Base-by-base conservation (phyloP, 495 filamentous ascomycete genomes). In the Cetradonia linearis region DNA sequence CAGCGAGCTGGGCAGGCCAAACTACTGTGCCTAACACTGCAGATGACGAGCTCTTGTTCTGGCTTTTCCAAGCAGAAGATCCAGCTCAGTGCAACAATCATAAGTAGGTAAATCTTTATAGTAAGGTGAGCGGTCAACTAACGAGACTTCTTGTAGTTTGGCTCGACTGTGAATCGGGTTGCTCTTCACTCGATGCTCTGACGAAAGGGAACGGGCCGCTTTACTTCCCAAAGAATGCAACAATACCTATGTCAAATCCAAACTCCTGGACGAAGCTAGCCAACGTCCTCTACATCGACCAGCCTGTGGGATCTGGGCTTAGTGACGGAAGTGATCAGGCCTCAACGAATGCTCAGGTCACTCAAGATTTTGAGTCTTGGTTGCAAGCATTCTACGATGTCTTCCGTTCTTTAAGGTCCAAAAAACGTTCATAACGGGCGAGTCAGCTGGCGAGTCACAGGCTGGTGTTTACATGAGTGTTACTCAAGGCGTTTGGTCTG, bases 121-220 rank as follows among this genome's bases (percentile, higher is more conserved):
- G 18, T 16, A 18, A 5, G 18, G 38, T 25, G 13, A 95, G 70
- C 20, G n/a, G 1, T 16, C 18, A 9, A 33, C 13, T 31, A 6
- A 31, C 9, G 7, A 25, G 7, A 10, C 89, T 89, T 49, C 87
- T 95, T 38, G 82, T 95, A 56, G 81, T 96, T 58, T 98, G 93
- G 93, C 76, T 98, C 68, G 96, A 96, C 67, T 92, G 93, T 67
- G 92, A 93, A 60, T 93, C 93, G 16, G 93, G 93, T 60, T 98
- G 93, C 78, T 96, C 91, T 46, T 96, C 91, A 36, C 78, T 98
- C 59, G 96, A 91, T 65, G 93, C 92, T 0, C 33, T 34, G 36
- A 71, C 86, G 14, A 82, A 86, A 66, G 83, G 85, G 59, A 88
- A 83, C 68, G 85, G 84, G 1, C 75, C 78, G 1, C 83, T 87